Base-by-base conservation (phyloP, 2,329 filamentous ascomycete genomes). In the Ascochyta clinopodiicola region DNA sequence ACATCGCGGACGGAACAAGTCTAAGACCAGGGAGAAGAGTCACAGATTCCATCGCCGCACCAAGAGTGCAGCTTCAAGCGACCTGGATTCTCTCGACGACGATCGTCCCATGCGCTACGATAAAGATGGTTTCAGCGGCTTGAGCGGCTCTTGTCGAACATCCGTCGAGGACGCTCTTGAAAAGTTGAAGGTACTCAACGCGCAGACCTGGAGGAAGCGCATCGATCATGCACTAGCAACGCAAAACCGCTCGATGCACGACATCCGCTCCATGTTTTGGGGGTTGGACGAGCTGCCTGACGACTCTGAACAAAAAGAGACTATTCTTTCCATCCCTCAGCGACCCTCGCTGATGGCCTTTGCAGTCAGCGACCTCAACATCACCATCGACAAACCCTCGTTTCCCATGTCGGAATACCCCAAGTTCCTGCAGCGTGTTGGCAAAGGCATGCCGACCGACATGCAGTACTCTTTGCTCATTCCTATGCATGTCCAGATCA, bases 371-470 rank as follows among this genome's bases (percentile, higher is more conserved):
- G 94, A 99, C 71, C 80, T 99, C 29, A 89, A 94, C 60, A 82
- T 99, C 51, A 81, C 87, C 29, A 82, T 99, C 56, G 95, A 98
- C 75, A 97, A 96, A 73, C 95, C 95, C 0, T 94, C 91, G 0
- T 99, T 99, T 71, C 89, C 92, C 0, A 80, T 96, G 56, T 82
- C 86, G 2, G 88, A 96, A 12, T 86, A 94, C 50, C 90, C 94
- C 0, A 85, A 89, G 15, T 99, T 96, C 71, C 80, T 99, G 24
- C 85, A 97, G 70, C 86, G 86, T 43, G 88, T 98, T 54, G 95
- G 95, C n/a, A 99, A 99, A 78, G 95, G 95, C 1, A 96, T 99
- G 86, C 95, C 95, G 1, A 83, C 86, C 59, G 88, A 96, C 68
- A 99, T 92, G 85, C 82, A 94, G 69, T 99, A 98, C 73, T 88